Base-by-base conservation (phyloP, 1,139 yeast species). In the Kurtzmaniella natalensis region DNA sequence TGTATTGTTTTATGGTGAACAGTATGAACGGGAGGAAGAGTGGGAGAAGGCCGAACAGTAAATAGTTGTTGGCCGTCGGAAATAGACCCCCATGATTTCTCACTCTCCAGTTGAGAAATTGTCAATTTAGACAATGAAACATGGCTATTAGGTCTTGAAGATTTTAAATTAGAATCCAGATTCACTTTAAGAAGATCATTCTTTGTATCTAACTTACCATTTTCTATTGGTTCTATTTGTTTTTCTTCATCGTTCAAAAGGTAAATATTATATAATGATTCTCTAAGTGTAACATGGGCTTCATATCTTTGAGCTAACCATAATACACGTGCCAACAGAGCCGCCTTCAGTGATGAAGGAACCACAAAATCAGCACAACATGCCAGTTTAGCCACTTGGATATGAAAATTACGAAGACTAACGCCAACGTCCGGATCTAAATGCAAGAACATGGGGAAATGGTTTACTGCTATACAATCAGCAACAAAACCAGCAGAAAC, bases 361-460 rank as follows among this genome's bases (percentile, higher is more conserved):
- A 85, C 75, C 18, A 81, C 60, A 37, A 84, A 72, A 50, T 85
- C 94, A 0, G 89, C 74, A 21, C 83, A 65, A 13, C 72, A 64
- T 7, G 87, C 81, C 50, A 78, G 61, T 49, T 83, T 85, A 16
- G 84, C 71, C 7, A 77, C 85, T 56, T 85, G 95, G 38, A 80
- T 78, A 45, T 81, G 83, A 53, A 83, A 86, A 51, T 84, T 84
- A 40, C 95, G 68, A 32, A 83, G 62, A 6, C 84, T 78, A 3
- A 82, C 77, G 10, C 92, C 94, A 21, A 68, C 58, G 34, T 67
- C 74, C 1, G 94, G 89, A 44, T 79, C 85, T 44, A 77, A 50
- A 38, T 76, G 67, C 33, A 69, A 57, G 43, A 81, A 79, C 2
- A 61, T 50, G 0, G 86, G 86, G 31, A 77, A 46, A 27, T 64